Evolutionary conservation across 1,139 yeast genomes (phyloP), one percentile per base, ranked within the genome.

Genomic region (Entelexis paramagnoliae): DNA sequence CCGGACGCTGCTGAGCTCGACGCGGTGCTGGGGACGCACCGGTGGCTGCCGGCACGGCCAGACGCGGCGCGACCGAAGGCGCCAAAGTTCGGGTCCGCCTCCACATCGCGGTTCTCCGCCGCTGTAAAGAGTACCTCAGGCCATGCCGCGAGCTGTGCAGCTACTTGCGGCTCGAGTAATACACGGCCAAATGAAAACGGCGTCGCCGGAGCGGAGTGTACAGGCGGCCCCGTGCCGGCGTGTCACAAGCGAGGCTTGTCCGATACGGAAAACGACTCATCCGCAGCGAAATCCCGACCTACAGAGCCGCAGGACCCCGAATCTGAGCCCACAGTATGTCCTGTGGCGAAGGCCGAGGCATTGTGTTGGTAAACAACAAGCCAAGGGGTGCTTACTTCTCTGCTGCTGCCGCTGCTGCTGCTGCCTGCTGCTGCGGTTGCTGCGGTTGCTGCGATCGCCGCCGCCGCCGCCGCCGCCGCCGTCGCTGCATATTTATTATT

Each of bases 1-100:
- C 71, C 71, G 1, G 65, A 65, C 2, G 58, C 54, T 13, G 55
- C 53, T 5, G 71, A 67, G 52, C 59, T 67, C 19, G 70, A 67
- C 50, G 65, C 60, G 11, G 59, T 65, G 5, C 56, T 67, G 16
- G 68, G 68, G 24, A 67, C 70, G 8, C 48, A 58, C 3, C 62
- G 57, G 41, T 67, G 70, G 70, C 3, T 32, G 19, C 46, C 46
- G 10, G 13, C 26, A 7, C 13, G 36, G 10, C 16, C 44, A 7
- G 24, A 16, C 10, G 16, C 9, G 2, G 11, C 41, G 7, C 26
- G 28, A 2, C 41, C 28, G 5, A 36, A 36, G 19, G 29, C 28
- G 8, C 9, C 41, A 13, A 20, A 19, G 13, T 6, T 16, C 24
- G 39, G 22, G 14, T 35, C 14, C 2, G 34, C 34, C 5, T 17